phyloP scores from a whole-genome alignment of 1,284 basidiomycete genomes.

The Pascua guehoae region DNA sequence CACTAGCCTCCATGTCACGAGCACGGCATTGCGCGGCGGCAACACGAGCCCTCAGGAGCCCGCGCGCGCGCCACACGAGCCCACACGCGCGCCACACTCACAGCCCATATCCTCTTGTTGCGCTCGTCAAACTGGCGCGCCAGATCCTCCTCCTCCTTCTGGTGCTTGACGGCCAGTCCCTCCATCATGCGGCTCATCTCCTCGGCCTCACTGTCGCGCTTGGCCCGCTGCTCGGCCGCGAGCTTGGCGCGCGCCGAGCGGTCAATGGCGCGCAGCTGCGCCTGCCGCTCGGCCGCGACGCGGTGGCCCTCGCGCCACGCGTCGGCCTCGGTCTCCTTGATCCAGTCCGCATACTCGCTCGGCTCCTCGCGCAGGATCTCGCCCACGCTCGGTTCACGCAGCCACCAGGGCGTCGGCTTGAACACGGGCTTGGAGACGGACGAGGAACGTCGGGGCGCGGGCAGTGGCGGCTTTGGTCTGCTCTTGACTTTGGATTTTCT shows the following conservation, averaged over 20 bases:
- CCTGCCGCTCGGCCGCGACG: constrained; percentile 2
- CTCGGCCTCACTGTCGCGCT: constrained; percentile 26
- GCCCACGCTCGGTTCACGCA: constrained; percentile 11
- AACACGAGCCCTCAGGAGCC: no score
- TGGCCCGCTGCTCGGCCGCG: constrained; percentile 8
- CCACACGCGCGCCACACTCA: constrained; percentile 16
- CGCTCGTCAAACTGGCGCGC: constrained; percentile 30
- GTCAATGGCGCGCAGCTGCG: constrained; percentile 7
- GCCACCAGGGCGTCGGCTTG: neutral
- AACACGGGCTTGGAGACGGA: neutral
- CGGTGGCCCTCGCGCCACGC: constrained; percentile 25
- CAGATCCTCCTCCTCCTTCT: constrained; percentile 32
- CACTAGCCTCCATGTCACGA: no score
- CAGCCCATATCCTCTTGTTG: constrained; percentile 38
- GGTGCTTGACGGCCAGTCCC: constrained; percentile 30
- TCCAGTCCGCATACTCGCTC: constrained; percentile 28
- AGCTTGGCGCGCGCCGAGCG: constrained; percentile 15
- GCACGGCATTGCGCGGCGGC: no score
- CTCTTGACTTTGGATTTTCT: constrained; percentile 1
- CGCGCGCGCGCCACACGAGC: no score
- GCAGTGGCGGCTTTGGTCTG: neutral
- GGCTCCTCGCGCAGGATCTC: constrained; percentile 26
- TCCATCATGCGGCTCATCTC: constrained; percentile 34
- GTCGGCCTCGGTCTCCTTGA: constrained; percentile 33
- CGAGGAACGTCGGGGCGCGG: constrained; percentile 2